Conservation (phyloP, 768 basidiomycete species). For the Xanthoconium stramineum region DNA sequence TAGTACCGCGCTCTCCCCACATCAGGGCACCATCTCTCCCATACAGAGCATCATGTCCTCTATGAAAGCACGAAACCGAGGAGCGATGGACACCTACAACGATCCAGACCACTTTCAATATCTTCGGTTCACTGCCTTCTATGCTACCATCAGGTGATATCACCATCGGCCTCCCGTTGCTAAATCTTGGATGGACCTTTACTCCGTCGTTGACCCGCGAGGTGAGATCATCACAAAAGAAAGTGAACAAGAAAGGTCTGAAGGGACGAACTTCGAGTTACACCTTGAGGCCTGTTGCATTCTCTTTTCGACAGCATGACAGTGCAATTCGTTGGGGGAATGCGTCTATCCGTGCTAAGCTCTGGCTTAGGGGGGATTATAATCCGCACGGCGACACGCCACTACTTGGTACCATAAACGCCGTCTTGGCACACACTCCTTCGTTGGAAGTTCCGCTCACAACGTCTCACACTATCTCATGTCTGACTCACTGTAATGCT, state of each 20-base stretch:
- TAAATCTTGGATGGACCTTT: conserved; percentile 16
- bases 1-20: no score
- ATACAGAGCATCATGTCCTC: neutral
- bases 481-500: conserved; percentile 15
- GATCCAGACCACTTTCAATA: conserved; percentile 4
- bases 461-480: neutral
- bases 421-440: conserved; percentile 4
- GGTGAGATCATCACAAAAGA: neutral
- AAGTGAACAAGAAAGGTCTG: neutral
- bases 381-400: no score
- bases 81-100: conserved; percentile 16
- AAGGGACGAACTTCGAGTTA: neutral
- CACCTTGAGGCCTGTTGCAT: neutral
- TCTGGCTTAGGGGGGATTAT: neutral
- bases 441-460: no score
- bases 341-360: conserved; percentile 11
- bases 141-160: no score
- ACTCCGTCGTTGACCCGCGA: conserved; percentile 8
- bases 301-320: conserved; percentile 9
- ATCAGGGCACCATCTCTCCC: no score
- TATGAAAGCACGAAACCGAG: neutral
- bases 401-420: neutral
- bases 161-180: conserved; percentile 14
- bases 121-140: neutral
- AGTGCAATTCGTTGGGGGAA: conserved; percentile 8